Conservation (phyloP, 192 early-diverging fungal genomes). For the Coemansia sp. region DNA sequence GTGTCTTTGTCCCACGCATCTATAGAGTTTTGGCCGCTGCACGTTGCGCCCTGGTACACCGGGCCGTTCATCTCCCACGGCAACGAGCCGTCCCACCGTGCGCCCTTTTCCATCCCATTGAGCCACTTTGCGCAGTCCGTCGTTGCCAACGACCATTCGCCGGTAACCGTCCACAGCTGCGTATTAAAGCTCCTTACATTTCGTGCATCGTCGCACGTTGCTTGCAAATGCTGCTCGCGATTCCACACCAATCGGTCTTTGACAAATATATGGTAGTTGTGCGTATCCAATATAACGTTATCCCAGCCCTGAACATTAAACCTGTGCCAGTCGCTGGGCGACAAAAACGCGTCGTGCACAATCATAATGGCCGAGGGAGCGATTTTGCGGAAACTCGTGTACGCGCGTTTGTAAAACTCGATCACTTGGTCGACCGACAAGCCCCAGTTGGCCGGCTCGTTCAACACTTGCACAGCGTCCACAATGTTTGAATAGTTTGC, state of each 20-base stretch:
- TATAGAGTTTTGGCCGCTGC: slow-evolving; percentile 52
- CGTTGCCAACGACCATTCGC: slow-evolving; percentile 71
- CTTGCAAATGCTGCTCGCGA: slow-evolving; percentile 32
- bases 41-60: slow-evolving; percentile 52
- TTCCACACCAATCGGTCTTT: slow-evolving; percentile 30
- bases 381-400: slow-evolving; percentile 38
- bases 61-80: slow-evolving; percentile 47
- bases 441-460: slow-evolving; percentile 56
- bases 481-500: slow-evolving; percentile 40
- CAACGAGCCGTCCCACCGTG: slow-evolving; percentile 66
- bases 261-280: slow-evolving; percentile 58
- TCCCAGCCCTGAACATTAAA: slow-evolving; percentile 49
- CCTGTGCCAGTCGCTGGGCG: slow-evolving; percentile 36
- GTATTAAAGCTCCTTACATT: slow-evolving; percentile 43
- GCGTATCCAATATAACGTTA: slow-evolving; percentile 52
- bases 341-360: slow-evolving; percentile 52
- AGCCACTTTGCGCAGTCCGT: slow-evolving; percentile 72
- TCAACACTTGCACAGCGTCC: slow-evolving; percentile 46
- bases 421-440: slow-evolving; percentile 35
- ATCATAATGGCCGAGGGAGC: slow-evolving; percentile 36
- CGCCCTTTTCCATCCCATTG: slow-evolving; percentile 62
- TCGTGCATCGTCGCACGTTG: slow-evolving; percentile 33
- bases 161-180: slow-evolving; percentile 60
- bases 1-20: slow-evolving; percentile 50
- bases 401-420: slow-evolving; percentile 45